Percentiles rank a stretch among this genome's conserved stretches.
phyloP scores from a whole-genome alignment of 495 filamentous ascomycete genomes.

The Podospora sp. region DNA sequence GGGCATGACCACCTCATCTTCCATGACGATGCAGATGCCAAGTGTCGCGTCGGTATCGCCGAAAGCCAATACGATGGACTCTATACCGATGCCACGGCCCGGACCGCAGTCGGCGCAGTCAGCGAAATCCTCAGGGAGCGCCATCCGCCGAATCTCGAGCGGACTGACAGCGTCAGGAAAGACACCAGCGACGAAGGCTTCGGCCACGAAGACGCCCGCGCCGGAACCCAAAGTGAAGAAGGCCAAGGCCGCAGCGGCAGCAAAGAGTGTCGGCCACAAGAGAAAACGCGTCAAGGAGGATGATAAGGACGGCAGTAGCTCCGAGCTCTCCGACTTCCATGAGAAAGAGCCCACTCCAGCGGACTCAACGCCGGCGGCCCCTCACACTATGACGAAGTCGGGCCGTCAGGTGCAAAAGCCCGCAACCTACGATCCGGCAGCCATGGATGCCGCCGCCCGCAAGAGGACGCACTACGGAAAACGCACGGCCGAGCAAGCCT shows the following conservation, averaged over 20 bases:
- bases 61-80: neutral
- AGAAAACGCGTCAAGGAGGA: slow-evolving; percentile 23
- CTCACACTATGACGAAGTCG: slow-evolving; percentile 77
- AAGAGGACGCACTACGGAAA: slow-evolving; percentile 50
- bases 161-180: slow-evolving; percentile 30
- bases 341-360: neutral
- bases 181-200: slow-evolving; percentile 12
- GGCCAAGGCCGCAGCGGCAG: slow-evolving; percentile 15
- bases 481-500: slow-evolving; percentile 52
- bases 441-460: slow-evolving; percentile 41
- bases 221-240: slow-evolving; percentile 36
- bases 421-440: slow-evolving; percentile 64
- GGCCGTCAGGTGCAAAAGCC: slow-evolving; percentile 81
- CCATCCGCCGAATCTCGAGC: slow-evolving; percentile 35
- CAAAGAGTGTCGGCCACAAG: slow-evolving; percentile 17
- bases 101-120: neutral
- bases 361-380: slow-evolving; percentile 50
- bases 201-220: slow-evolving; percentile 4
- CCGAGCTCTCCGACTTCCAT: slow-evolving; percentile 24
- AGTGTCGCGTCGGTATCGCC: slow-evolving; percentile 12
- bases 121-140: slow-evolving; percentile 26
- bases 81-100: neutral
- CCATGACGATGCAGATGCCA: slow-evolving; percentile 48
- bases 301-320: slow-evolving; percentile 16
- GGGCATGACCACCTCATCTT: slow-evolving; percentile 52